Evolutionary conservation across 139 green algal species (phyloP), one percentile per base, ranked within the genome.

Genomic region (Bryopsis sp.): DNA sequence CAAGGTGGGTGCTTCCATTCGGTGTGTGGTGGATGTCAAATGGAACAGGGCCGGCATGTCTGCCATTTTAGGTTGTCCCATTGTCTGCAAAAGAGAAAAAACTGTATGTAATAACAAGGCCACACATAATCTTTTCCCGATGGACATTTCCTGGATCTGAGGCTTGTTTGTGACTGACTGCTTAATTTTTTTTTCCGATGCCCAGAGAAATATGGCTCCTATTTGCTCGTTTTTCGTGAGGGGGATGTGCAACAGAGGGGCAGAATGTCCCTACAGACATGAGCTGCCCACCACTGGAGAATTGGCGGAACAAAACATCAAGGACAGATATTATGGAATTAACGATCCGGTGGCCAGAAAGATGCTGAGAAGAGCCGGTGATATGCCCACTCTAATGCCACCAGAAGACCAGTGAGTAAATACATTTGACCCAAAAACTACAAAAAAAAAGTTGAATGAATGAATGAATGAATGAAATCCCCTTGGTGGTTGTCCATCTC

Each of bases 341-440:
- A 98, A 98, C 69, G 94, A 99, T 76, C 94, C 94, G 1, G 94
- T 99, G 36, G 94, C 94, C 1, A 77, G 83, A 50, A 97, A 97
- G 82, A 90, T 98, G 83, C 64, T 98, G 66, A 68, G 71, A 1
- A 68, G 85, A 0, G 82, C 83, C 15, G 70, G 68, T 1, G 80
- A 93, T 28, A 83, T 87, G 78, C 75, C 79, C 2, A 90, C 81
- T 58, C 73, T 97, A 62, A 81, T 74, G 57, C 84, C 94, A 29
- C 94, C 94, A 2, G 91, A 94, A 57, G 94, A 99, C 82, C 8
- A 35, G 7, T 69, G 19, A 54, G 43, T 54, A 54, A 54, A 54
- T 19, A 19, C 11, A 54, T 54, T 11, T 54, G n/a, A n/a, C n/a
- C n/a, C n/a, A n/a, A n/a, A n/a, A n/a, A n/a, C n/a, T n/a, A n/a